Evolutionary conservation across 176 grass and related monocot species (phyloP), one percentile per base, ranked within the genome.

Genomic region (Phragmites australis): DNA sequence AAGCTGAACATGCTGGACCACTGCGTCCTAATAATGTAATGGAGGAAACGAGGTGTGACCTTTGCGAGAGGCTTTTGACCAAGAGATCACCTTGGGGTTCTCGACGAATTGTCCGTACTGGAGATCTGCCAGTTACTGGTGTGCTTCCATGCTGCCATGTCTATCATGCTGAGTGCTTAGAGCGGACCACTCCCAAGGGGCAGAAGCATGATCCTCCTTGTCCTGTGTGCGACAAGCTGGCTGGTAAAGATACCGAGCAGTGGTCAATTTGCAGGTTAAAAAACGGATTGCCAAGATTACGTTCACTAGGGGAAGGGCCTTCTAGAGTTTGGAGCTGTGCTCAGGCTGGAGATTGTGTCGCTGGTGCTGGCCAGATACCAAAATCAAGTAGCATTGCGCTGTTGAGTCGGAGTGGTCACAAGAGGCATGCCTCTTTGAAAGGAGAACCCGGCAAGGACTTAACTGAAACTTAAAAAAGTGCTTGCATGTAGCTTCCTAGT

Each of bases 161-260:
- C n/a, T 97, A 91, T 46, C 93, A 93, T 77, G 88, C 88, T 34
- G 93, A 97, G 55, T 93, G 90, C 76, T 89, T 97, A 81, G 93
- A 97, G 37, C 68, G 84, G 37, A 74, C 84, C 12, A 84, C 88
- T 32, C 87, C 93, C 22, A 97, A 97, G 68, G 68, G 73, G 46
- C 80, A 86, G 45, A 93, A 89, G 45, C 83, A 89, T 77, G 90
- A 93, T 31, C 93, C 93, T 52, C 80, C 88, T 57, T 97, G 90
- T 49, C 90, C 93, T 50, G 49, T 78, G 42, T 97, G 93, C 6
- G 81, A 90, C 26, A 97, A 93, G 59, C 72, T 66, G 68, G 66
- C 77, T 42, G 84, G 87, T 41, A 82, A 86, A 61, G 79, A 81
- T 43, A 87, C 81, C 0, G 88, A 97, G 43, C 88, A 93, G 27